Base-by-base conservation (phyloP, 345 rosid species). In the Salix brachista region DNA sequence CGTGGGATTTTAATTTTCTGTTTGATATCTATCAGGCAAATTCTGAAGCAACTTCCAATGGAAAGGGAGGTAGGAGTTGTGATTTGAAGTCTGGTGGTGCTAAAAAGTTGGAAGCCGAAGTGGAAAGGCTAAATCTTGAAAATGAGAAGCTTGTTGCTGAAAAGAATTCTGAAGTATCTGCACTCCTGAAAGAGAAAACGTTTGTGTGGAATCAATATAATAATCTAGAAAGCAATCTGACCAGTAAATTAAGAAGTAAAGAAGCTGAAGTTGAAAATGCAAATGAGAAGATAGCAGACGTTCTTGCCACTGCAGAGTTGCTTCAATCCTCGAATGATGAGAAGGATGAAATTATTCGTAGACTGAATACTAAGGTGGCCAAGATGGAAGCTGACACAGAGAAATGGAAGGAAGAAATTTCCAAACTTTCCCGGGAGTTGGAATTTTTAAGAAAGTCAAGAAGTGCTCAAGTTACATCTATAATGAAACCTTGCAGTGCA, bases 191-290 rank as follows among this genome's bases (percentile, higher is more conserved):
- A 25, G 94, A 93, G 86, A 91, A 89, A 73, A 82, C 87, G 61
- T 95, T 95, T 78, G 83, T 88, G 3, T 88, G 97, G 97, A 80
- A 89, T 80, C 98, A 94, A 81, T 88, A 85, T 76, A 88, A 85
- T 72, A 37, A 80, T 70, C 54, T 87, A 72, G 94, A 96, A 77
- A 89, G 70, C 74, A 85, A 78, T 42, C 87, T 83, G 70, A 82
- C 80, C 17, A 78, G 75, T 61, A 93, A 87, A 76, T 80, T 96
- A 66, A 86, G 86, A 78, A 82, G 79, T 61, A 91, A 89, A 79
- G 83, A 79, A 46, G 81, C 84, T 42, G 96, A 94, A 85, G 76
- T 91, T 21, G 82, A 72, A 66, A 80, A 71, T 62, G 94, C 90
- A 16, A 91, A 90, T 69, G 73, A 83, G 56, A 91, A 91, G 73